Conservation (phyloP, 345 rosid species). For the Odontarrhena argentea region DNA sequence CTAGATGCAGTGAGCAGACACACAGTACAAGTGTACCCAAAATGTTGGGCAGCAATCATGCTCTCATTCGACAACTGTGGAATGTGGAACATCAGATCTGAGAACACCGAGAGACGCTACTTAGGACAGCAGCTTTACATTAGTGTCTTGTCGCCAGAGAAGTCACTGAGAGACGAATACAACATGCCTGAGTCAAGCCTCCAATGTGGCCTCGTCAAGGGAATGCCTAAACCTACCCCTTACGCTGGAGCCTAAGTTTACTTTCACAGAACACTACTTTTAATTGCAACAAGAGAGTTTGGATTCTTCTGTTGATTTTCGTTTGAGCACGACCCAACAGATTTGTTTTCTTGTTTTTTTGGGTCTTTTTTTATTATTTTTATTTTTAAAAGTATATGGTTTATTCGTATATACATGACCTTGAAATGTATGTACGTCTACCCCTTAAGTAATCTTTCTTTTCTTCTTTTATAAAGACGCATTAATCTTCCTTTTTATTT, state of each 20-base stretch:
- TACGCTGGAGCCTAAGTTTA: constrained; percentile 51
- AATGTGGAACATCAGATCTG: constrained; percentile 91
- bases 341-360: constrained; percentile 22
- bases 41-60: constrained; percentile 83
- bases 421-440: constrained; percentile 38
- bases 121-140: constrained; percentile 76
- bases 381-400: constrained; percentile 27
- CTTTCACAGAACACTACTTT: not conserved
- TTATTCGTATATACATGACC: constrained; percentile 36
- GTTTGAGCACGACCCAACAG: constrained; percentile 22
- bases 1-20: constrained; percentile 84
- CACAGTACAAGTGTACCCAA: constrained; percentile 80
- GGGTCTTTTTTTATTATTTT: constrained; percentile 18
- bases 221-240: constrained; percentile 61
- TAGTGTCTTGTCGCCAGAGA: constrained; percentile 65
- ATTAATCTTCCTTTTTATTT: constrained; percentile 11
- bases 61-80: constrained; percentile 86
- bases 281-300: constrained; percentile 36
- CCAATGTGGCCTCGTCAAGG: constrained; percentile 60
- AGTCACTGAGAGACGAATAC: constrained; percentile 88
- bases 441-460: constrained; percentile 26
- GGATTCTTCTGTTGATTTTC: constrained; percentile 26
- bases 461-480: constrained; percentile 4
- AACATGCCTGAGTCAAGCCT: constrained; percentile 63
- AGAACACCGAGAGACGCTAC: constrained; percentile 61